Conservation (phyloP, 345 rosid species). For the Eucalyptus paniculata region DNA sequence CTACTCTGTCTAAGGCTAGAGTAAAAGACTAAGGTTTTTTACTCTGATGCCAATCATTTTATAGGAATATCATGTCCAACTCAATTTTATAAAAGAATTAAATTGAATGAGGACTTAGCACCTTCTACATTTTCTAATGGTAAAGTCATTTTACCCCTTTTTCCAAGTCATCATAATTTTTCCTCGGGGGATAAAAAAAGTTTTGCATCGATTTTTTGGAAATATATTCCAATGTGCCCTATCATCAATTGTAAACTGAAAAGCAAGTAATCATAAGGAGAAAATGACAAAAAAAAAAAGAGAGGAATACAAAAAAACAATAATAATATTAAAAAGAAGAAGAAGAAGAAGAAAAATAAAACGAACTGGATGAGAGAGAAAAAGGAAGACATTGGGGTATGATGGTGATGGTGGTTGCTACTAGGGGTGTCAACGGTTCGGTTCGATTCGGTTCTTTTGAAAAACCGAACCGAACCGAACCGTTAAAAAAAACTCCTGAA, state of each 20-base stretch:
- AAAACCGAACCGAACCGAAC: no score
- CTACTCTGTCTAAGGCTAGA: background rate
- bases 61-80: accelerated
- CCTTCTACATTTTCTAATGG: background rate
- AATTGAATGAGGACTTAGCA: background rate
- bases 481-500: no score
- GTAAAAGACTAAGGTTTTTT: background rate
- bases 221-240: background rate
- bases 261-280: background rate
- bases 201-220: background rate
- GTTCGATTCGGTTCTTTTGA: no score
- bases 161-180: background rate
- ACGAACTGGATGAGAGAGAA: background rate
- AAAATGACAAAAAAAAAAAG: background rate
- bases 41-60: background rate
- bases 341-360: accelerated
- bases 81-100: no score
- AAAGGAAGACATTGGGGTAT: background rate
- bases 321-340: no score
- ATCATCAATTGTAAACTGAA: background rate
- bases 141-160: background rate
- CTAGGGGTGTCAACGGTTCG: no score
- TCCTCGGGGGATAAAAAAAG: accelerated
- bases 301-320: no score
- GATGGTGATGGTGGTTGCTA: background rate